Evolutionary conservation across 2,329 filamentous ascomycete genomes (phyloP), one percentile per base, ranked within the genome.

Genomic region (Xylariaceae sp.): DNA sequence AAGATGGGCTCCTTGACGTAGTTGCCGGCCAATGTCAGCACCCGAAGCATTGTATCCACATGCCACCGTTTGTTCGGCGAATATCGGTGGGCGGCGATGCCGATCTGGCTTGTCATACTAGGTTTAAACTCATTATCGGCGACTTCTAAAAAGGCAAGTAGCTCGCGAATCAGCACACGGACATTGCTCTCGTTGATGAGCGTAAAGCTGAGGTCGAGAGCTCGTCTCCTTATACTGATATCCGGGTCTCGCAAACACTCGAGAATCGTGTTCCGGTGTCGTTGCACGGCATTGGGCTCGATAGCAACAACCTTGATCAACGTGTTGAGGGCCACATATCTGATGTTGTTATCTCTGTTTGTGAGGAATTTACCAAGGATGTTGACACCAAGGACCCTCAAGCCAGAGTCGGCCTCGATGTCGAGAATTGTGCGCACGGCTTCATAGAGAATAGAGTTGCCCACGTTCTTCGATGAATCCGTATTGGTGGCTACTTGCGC

Each of bases 331-430:
- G 94, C 94, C 55, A 99, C 94, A 71, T 99, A 99, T 74, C 94
- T 88, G 69, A 99, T 99, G 73, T 99, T 99, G 80, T 99, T 99
- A 76, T 99, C 94, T 68, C 93, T 88, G 78, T 99, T 99, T n/a
- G 92, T 88, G 63, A 99, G 77, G 77, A 99, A 99, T 73, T 97
- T 99, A 73, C 95, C 94, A 23, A 99, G 84, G 66, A 99, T 99
- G 73, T 99, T 99, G 68, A 99, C 94, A 70, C 94, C 94, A 30
- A 99, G 82, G 18, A 99, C 94, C 54, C 95, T 84, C 64, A 99
- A 78, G 42, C 94, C 93, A 8, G 94, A 96, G 72, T 99, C 95
- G 18, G 94, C 95, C 75, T 99, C 94, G 56, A 99, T 97, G 67
- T 99, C 94, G 53, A 99, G 85, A 66, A 99, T 99, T 0, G 94